Base-by-base conservation (phyloP, 2,329 filamentous ascomycete species). In the Penicillium sclerotigenum region DNA sequence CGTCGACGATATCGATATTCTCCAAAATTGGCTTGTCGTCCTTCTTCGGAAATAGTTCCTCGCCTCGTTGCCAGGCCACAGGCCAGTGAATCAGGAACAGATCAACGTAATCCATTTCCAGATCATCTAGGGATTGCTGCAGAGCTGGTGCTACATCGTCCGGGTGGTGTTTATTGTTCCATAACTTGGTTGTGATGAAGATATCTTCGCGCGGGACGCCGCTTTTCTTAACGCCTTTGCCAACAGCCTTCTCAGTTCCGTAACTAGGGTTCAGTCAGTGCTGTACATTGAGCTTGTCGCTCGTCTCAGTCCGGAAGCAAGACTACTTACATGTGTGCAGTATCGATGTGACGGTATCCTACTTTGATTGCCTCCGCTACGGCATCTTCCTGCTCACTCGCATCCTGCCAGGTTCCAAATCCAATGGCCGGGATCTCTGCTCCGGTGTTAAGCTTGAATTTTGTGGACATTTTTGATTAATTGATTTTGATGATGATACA, bases 11-110 rank as follows among this genome's bases (percentile, higher is more conserved):
- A 63, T 82, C 80, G 47, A 76, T 72, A 34, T 79, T 68, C 16
- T 73, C 78, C 1, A 74, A 64, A n/a, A 71, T 61, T 4, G 70
- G 67, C 48, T 78, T 79, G 28, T 75, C 77, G 50, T 78, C 65
- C 24, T 73, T 65, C 54, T 79, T 79, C 3, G 81, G 81, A 47
- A 81, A 76, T 38, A 75, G 59, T 6, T 77, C 72, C 22, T 75
- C 71, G n/a, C 79, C 76, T 24, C 77, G 73, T 45, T 78, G 77
- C 68, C 82, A 84, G 0, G 83, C 75, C 10, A 79, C 76, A 0
- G 83, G 83, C 80, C 81, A 90, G 73, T 89, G 86, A 68, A 91
- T 88, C 56, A 89, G 78, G 70, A 83, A 88, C 11, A 90, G 77
- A 68, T 90, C 87, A 55, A 90, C 77, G 68, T 89, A 89, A 56